Conservation (phyloP, 176 grass and related monocot species). For the Ensete ventricosum region DNA sequence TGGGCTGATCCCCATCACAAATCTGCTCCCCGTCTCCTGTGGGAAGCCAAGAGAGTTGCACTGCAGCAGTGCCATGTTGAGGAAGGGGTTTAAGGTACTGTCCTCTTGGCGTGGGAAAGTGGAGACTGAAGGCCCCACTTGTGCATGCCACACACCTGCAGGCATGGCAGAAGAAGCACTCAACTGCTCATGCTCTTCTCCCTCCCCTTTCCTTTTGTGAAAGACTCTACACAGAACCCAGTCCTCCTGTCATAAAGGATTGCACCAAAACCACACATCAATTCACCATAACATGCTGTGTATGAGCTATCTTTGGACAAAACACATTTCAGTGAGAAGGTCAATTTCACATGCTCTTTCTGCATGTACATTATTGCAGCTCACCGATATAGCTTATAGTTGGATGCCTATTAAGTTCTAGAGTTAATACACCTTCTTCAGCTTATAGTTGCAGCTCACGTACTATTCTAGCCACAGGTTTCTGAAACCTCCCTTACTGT, state of each 20-base stretch:
- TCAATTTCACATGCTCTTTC: no score
- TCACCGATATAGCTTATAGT: no score
- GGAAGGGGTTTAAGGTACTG: slow-evolving; percentile 6
- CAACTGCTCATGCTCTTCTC: neutral
- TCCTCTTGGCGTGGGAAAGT: neutral
- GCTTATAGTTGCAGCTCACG: no score
- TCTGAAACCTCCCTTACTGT: no score
- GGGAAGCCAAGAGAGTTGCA: slow-evolving; percentile 10
- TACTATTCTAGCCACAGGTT: no score
- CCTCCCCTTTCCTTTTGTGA: neutral
- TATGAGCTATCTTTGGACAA: no score
- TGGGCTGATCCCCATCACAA: neutral
- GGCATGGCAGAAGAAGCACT: neutral
- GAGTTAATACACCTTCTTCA: no score
- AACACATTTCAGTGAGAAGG: no score
- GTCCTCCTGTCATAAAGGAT: slow-evolving; percentile 1
- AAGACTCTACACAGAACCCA: slow-evolving; percentile 21
- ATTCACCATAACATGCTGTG: neutral
- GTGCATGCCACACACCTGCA: neutral
- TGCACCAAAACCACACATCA: neutral
- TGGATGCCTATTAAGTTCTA: no score
- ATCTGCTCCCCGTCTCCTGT: neutral
- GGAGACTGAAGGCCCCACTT: neutral
- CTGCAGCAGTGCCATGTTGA: slow-evolving; percentile 4
- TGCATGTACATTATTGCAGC: no score